Base-by-base conservation (phyloP, 2,329 filamentous ascomycete species). In the Ophiostoma quercus region DNA sequence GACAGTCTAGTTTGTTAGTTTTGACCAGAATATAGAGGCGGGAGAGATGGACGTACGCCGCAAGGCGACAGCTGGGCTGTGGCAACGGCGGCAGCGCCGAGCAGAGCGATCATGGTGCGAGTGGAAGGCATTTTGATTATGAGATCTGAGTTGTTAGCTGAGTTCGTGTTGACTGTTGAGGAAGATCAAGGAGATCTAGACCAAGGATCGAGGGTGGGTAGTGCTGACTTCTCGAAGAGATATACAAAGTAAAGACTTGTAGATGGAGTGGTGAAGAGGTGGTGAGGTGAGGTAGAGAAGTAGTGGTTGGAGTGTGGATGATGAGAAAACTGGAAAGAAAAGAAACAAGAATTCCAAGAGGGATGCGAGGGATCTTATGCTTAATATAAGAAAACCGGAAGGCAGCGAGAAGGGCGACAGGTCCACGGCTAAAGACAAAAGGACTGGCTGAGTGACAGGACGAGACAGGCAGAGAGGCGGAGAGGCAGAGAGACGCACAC, bases 31-130 rank as follows among this genome's bases (percentile, higher is more conserved):
- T 1, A 34, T 34, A 29, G 8, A 29, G 4, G 32, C n/a, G 32
- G 60, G 14, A 8, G 34, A 1, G 34, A 8, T 34, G 5, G 34
- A 68, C 7, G 81, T 83, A 87, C 85, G 77, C 81, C 84, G 74
- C 85, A 88, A 22, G 76, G 70, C 43, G 84, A 80, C 67, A 87
- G 74, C 66, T 79, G 83, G 57, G 80, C 75, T 66, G 80, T 78
- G 73, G 79, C 79, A 69, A 82, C 75, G 73, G 80, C 71, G 34
- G 70, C 70, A 25, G 76, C 79, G 34, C 41, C 79, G 75, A 82
- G 74, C 72, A 82, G 75, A 73, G 75, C 71, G 68, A 77, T 62
- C 74, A 84, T 62, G 41, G 66, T 22, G 57, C 68, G 57, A 60
- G 51, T 74, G 74, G 82, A 73, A 71, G 79, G 76, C 70, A 79